Evolutionary conservation across 2,329 filamentous ascomycete genomes (phyloP).

Genomic region (Malbranchea zuffiana): DNA sequence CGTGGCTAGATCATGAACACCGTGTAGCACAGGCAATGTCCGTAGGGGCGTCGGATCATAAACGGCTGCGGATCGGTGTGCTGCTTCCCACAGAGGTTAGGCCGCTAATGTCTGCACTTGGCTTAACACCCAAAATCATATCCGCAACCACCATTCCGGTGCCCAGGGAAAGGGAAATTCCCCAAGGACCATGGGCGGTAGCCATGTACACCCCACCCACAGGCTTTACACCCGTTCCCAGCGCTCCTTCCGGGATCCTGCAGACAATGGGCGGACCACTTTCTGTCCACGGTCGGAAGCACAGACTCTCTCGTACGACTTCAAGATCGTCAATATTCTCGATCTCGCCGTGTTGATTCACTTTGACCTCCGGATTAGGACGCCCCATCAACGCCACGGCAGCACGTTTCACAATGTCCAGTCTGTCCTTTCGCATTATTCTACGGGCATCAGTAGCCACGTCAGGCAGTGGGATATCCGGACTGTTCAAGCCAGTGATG

Average conservation of each 20-base stretch:
- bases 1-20: too few species aligned
- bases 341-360: slow-evolving; percentile 17
- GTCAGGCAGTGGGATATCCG: slow-evolving; percentile 48
- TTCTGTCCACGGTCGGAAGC: slow-evolving; percentile 60
- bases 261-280: slow-evolving; percentile 54
- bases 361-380: slow-evolving; percentile 12
- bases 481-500: slow-evolving; percentile 59
- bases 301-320: slow-evolving; percentile 54
- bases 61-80: neutral
- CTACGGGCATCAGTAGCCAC: slow-evolving; percentile 33
- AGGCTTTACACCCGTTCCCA: slow-evolving; percentile 42
- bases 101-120: slow-evolving; percentile 49
- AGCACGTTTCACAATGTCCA: slow-evolving; percentile 23
- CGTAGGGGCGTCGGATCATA: too few species aligned
- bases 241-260: slow-evolving; percentile 44
- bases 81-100: slow-evolving; percentile 30
- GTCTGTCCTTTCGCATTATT: slow-evolving; percentile 35
- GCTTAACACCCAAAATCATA: slow-evolving; percentile 49
- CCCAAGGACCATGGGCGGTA: slow-evolving; percentile 68
- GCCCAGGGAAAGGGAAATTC: slow-evolving; percentile 53
- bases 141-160: slow-evolving; percentile 62
- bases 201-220: slow-evolving; percentile 57
- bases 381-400: slow-evolving; percentile 27
- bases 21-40: too few species aligned
- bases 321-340: slow-evolving; percentile 44